Base-by-base conservation (phyloP, 331 rosid genomes). In the Telfairia occidentalis region DNA sequence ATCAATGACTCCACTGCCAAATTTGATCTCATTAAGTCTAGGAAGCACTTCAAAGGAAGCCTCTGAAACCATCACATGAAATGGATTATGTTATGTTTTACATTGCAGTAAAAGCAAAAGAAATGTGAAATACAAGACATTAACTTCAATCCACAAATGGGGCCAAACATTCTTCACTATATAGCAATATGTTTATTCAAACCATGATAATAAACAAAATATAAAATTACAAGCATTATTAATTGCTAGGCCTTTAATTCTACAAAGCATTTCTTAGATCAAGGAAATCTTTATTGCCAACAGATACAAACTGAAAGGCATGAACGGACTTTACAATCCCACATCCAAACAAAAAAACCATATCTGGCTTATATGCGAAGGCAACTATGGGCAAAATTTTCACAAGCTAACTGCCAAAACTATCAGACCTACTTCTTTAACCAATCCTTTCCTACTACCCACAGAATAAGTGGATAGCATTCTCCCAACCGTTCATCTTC, bases 41-140 rank as follows among this genome's bases (percentile, higher is more conserved):
- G 99, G 96, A 54, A 95, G 96, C 49, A 95, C 95, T 86, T 95
- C 97, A 82, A 79, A 90, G 46, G 97, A 89, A 53, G 97, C 97
- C 93, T 95, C 99, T 95, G 93, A 38, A 72, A 76, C 60, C 76
- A 83, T 21, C 75, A 23, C 80, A 78, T 58, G 18, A 76, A 78
- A 71, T 65, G 58, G 77, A 34, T 79, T 81, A 35, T 18, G 50
- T 37, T 26, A 55, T 55, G 26, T 12, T 26, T 21, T 21, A 24
- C 4, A 55, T 24, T 26, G 40, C 42, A 58, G 30, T 11, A 75
- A 50, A 77, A 58, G 7, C 29, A 26, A 15, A 77, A 11, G 13
- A 19, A 46, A 71, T 71, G 37, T 21, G 64, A 49, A 75, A 34
- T 57, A 48, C 61, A 13, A 49, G 42, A 67, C 32, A 21, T 64